Evolutionary conservation across 1,139 yeast genomes (phyloP), one percentile per base, ranked within the genome.

Genomic region (Wickerhamiella pararugosa): DNA sequence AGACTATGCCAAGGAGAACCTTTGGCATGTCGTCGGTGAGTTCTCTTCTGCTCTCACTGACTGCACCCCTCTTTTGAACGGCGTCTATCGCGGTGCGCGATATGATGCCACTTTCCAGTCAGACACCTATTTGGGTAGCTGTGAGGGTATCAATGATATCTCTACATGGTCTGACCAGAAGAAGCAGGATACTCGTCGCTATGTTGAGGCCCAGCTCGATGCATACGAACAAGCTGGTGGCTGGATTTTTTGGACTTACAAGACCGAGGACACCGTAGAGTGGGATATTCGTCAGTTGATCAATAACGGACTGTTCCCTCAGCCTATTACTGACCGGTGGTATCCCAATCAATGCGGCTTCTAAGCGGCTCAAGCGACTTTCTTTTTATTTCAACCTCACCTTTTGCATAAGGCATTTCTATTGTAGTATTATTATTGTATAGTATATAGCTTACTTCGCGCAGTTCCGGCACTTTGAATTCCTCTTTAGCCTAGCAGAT

Each of bases 1-100:
- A 33, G 62, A 61, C 34, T 50, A 55, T 34, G 49, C 59, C 33
- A 92, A 82, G 57, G 56, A 61, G 51, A 29, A 32, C 32, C 79
- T 78, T 60, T 79, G 92, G 81, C 71, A 73, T 45, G 70, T 86
- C 29, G 69, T 74, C 45, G 97, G 96, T 48, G 97, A 87, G 65
- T 87, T 86, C 79, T 71, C 90, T 32, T 95, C 90, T 25, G 95
- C 96, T 2, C 67, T 86, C 51, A 83, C 94, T 8, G 96, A 87
- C 62, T 87, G 97, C 67, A 76, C 93, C 25, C 67, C 67, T 47
- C 84, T 94, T 95, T 66, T 87, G 47, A 87, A 87, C 55, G 96
- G 96, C 53, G 92, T 82, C 35, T 82, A 83, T 34, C 67, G 76
- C 44, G 94, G 94, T 40, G 78, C 95, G 27, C 73, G 96, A 54